Percentiles rank a stretch among this genome's conserved stretches.
Evolutionary conservation across 176 grass and related monocot species (phyloP).

Genomic region (Carex parvula): DNA sequence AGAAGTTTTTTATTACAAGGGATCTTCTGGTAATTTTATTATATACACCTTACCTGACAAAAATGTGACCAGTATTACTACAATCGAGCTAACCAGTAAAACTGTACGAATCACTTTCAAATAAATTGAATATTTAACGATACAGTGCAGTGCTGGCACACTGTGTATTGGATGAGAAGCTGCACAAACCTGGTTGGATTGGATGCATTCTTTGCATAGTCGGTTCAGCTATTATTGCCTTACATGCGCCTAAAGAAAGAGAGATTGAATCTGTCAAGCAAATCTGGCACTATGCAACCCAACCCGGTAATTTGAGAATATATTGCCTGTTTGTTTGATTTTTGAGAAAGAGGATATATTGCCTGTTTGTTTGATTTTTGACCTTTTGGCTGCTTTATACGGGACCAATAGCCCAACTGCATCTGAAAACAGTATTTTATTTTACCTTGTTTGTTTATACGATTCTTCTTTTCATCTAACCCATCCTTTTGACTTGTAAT

Average conservation of each 20-base stretch:
- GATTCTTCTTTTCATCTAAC: neutral
- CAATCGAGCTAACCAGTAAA: neutral
- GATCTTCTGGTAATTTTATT: neutral
- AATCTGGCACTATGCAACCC: conserved; percentile 94
- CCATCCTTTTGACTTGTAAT: neutral
- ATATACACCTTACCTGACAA: neutral
- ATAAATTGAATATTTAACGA: neutral
- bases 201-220: conserved; percentile 95
- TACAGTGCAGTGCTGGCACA: conserved; percentile 86
- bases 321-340: neutral
- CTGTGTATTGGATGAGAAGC: conserved; percentile 70
- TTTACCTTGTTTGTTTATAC: neutral
- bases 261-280: conserved; percentile 83
- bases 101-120: neutral
- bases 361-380: neutral
- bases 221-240: conserved; percentile 85
- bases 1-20: neutral
- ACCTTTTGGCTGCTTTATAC: neutral
- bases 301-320: conserved; percentile 95
- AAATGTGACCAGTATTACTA: neutral
- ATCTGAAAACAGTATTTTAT: neutral
- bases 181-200: conserved; percentile 81
- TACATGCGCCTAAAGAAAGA: conserved; percentile 88
- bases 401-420: neutral
- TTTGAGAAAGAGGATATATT: too few relatives aligned